A percentile compares a stretch with the other conserved stretches of the same genome.
Conservation (phyloP, 352 stramenopile genomes). For the Thalassiosira ordinaria region DNA sequence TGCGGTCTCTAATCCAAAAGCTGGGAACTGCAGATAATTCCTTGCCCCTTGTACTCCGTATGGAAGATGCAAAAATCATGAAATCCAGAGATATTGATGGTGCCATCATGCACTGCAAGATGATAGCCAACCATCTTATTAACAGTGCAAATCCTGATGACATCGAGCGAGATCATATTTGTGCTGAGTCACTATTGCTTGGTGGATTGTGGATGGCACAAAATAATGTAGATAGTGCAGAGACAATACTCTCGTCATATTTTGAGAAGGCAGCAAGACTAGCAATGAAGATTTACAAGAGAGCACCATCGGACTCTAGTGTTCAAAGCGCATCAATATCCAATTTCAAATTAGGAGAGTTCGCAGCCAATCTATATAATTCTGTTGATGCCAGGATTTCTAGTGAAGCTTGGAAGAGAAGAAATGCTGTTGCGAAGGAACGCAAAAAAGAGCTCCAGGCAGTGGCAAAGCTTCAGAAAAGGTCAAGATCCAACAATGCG, state of each 20-base stretch:
- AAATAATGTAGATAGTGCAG: slow-evolving; percentile 91
- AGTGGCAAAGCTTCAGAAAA: slow-evolving; percentile 71
- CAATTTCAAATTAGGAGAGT: slow-evolving; percentile 90
- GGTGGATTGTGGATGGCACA: slow-evolving; percentile 93
- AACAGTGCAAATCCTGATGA: slow-evolving; percentile 20
- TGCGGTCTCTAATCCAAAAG: slow-evolving; percentile 50
- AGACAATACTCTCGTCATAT: slow-evolving; percentile 92
- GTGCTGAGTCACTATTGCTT: slow-evolving; percentile 62
- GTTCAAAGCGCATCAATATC: slow-evolving; percentile 84
- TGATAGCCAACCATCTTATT: slow-evolving; percentile 65
- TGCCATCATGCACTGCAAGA: slow-evolving; percentile 74
- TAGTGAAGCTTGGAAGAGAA: slow-evolving; percentile 90
- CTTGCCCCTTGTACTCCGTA: slow-evolving; percentile 55
- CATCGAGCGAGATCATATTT: slow-evolving; percentile 42
- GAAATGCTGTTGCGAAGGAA: slow-evolving; percentile 34
- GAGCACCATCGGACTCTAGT: slow-evolving; percentile 51
- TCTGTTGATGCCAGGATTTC: slow-evolving; percentile 88
- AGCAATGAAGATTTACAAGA: slow-evolving; percentile 56
- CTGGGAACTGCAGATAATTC: slow-evolving; percentile 18
- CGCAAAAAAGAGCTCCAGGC: slow-evolving; percentile 49
- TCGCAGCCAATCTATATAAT: slow-evolving; percentile 92
- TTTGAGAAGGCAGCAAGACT: slow-evolving; percentile 87
- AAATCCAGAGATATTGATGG: slow-evolving; percentile 69
- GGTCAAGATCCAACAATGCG: slow-evolving; percentile 46
- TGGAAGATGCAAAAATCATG: slow-evolving; percentile 83